Evolutionary conservation across 2,329 filamentous ascomycete genomes (phyloP), one percentile per base, ranked within the genome.

Genomic region (Aspergillus nomiae): DNA sequence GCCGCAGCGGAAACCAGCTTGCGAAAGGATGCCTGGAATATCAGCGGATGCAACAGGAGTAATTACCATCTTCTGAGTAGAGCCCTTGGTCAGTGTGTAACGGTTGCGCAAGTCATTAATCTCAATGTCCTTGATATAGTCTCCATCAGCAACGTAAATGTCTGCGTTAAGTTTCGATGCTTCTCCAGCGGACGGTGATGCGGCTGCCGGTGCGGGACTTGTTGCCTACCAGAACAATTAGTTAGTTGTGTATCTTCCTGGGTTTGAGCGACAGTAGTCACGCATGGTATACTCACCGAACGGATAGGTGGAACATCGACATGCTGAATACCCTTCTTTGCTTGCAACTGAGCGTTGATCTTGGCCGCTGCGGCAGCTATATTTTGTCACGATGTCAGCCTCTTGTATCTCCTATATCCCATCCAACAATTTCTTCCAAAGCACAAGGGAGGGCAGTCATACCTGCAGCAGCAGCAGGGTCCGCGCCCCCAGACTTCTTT

Each of bases 1-100:
- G 73, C 74, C 72, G 70, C 72, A 75, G 74, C 72, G 74, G 73
- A 77, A 71, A 65, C 66, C 66, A 71, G 70, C 76, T 76, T 71
- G 74, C 73, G 76, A 68, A 69, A 71, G 66, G 73, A 73, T 76
- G 80, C 79, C 82, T 82, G 79, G 77, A 77, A 78, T 71, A 91
- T 91, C 88, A 91, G 89, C 87, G 86, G 83, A 82, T 79, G 83
- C 84, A 83, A 86, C 82, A 85, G 86, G 87, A 86, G 81, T 90
- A 94, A 90, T 96, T 97, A 99, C 95, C 94, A 95, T 97, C 88
- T 97, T 96, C 85, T 98, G 95, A 69, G 93, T 97, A 73, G 92
- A 91, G 74, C 94, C 93, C 84, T 97, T 98, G 68, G 94, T 99
- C 82, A 99, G 86, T 78, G 94, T 90, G 80, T 99, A 99, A 72